Conservation (phyloP, 2,329 filamentous ascomycete genomes). For the Aspergillus carbonarius region DNA sequence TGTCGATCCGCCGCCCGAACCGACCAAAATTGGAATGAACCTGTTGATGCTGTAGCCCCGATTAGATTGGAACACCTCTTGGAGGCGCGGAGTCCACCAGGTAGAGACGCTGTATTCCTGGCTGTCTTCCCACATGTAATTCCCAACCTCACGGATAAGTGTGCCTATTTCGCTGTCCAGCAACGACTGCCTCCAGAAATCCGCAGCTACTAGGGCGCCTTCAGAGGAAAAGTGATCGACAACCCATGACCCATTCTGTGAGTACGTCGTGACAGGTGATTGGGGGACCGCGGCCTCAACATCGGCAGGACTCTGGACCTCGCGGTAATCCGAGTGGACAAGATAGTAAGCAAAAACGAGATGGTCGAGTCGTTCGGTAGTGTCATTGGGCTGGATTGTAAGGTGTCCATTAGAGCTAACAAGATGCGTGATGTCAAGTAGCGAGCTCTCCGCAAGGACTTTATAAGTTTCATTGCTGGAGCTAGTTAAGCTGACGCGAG, state of each 20-base stretch:
- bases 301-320: neutral
- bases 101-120: constrained; percentile 33
- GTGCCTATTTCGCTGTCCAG: neutral
- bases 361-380: neutral
- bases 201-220: neutral
- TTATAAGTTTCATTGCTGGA: neutral
- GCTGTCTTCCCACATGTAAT: constrained; percentile 25
- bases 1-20: constrained; percentile 25
- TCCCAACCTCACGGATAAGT: neutral
- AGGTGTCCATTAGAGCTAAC: neutral
- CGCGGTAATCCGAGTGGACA: neutral
- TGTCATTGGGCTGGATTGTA: neutral
- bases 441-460: neutral
- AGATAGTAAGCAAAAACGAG: neutral
- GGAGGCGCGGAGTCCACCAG: constrained; percentile 40
- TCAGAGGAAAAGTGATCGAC: constrained; percentile 2
- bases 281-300: neutral
- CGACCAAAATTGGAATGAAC: constrained; percentile 32
- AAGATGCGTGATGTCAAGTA: neutral
- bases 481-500: neutral
- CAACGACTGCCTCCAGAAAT: constrained; percentile 5
- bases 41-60: constrained; percentile 36
- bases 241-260: neutral
- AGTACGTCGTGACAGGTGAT: neutral
- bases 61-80: constrained; percentile 27